phyloP scores from a whole-genome alignment of 768 basidiomycete species.

The Holtermannia corniformis region DNA sequence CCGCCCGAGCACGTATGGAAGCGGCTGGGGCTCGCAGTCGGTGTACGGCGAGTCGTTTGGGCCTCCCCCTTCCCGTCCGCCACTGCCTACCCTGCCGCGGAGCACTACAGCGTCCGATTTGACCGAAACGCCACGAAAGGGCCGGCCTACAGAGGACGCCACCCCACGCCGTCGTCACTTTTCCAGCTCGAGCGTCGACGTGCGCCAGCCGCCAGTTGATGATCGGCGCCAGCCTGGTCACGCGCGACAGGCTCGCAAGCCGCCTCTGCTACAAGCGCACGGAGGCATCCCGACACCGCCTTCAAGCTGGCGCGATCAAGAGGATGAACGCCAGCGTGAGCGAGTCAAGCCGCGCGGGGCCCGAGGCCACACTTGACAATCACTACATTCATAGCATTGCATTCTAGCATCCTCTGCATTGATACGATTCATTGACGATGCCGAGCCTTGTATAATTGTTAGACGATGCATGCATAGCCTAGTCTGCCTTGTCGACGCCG shows the following conservation, averaged over 20 bases:
- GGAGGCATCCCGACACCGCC: not conserved
- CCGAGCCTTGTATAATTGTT: not conserved
- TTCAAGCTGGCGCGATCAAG: not conserved
- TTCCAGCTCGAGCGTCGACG: not conserved
- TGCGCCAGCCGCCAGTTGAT: not conserved
- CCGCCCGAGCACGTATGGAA: not conserved
- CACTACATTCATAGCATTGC: no score
- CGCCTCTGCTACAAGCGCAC: not conserved
- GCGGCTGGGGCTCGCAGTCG: not conserved
- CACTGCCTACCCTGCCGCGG: not conserved
- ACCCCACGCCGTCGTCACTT: not conserved
- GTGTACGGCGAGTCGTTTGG: slow-evolving; percentile 10
- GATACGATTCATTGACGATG: no score
- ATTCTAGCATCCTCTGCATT: no score
- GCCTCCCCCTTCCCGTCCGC: not conserved
- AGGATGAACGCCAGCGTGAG: not conserved
- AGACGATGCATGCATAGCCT: not conserved
- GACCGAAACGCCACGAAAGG: not conserved
- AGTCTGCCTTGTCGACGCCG: not conserved
- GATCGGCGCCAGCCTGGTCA: not conserved
- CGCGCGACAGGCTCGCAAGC: not conserved
- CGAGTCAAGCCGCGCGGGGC: not conserved
- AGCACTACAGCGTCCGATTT: slow-evolving; percentile 1
- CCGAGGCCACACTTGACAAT: not conserved
- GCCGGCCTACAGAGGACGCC: not conserved